These are phyloP conservation scores for Solanum chiquidenum DNA, from an alignment of 257 asterid species.

Conservation along the genomic window DNA sequence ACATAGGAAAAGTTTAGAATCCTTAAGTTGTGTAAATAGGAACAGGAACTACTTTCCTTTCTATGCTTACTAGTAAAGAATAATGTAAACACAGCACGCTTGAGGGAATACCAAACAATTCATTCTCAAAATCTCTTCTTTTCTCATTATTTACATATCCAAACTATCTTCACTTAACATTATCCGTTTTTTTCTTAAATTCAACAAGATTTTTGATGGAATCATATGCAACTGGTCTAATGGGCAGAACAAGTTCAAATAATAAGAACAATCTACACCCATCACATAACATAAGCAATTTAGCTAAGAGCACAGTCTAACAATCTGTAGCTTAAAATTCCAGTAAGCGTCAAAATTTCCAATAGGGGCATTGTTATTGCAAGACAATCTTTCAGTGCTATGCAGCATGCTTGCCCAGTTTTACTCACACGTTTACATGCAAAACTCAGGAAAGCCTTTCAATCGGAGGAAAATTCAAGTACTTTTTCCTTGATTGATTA, in stretches of 20 bases:
- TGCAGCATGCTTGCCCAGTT: background rate
- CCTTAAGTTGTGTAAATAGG: background rate
- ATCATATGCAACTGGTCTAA: background rate
- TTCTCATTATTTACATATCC: background rate
- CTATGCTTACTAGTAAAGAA: background rate
- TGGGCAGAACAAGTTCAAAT: background rate
- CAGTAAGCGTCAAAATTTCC: background rate
- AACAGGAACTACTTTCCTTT: background rate
- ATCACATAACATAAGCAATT: background rate
- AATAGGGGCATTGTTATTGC: background rate
- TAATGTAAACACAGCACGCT: background rate
- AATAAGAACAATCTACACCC: background rate
- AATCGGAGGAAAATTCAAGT: background rate
- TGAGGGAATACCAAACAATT: background rate
- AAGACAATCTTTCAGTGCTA: background rate
- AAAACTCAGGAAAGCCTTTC: background rate
- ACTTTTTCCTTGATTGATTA: background rate
- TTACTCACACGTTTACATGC: background rate
- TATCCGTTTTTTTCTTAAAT: background rate
- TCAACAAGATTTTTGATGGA: background rate
- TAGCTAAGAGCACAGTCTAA: background rate
- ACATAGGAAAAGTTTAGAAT: background rate
- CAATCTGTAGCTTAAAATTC: background rate
- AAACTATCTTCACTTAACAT: background rate
- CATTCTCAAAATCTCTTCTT: background rate